Percentiles rank a stretch among this genome's conserved stretches.
Evolutionary conservation across 2,329 filamentous ascomycete genomes (phyloP).

Genomic region (Rasamsonia emersonii): DNA sequence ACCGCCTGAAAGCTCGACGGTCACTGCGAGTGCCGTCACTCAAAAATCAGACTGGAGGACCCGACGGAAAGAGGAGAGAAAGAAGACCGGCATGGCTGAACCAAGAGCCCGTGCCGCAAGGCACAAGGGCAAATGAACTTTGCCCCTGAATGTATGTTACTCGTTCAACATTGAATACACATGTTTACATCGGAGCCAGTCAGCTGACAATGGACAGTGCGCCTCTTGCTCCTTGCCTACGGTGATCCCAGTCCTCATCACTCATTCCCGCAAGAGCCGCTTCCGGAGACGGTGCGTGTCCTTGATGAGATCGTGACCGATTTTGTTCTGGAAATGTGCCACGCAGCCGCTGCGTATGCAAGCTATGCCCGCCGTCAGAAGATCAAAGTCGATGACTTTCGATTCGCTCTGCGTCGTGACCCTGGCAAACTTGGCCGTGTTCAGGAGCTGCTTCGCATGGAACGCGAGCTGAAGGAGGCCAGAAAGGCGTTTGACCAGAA

Average conservation of each 20-base stretch:
- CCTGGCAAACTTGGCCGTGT: constrained; percentile 80
- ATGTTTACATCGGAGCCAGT: constrained; percentile 1
- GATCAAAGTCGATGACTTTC: constrained; percentile 97
- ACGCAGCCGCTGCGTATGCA: constrained; percentile 77
- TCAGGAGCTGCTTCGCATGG: constrained; percentile 80
- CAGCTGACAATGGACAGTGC: constrained; percentile 19
- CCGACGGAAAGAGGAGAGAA: constrained; percentile 7
- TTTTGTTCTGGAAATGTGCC: constrained; percentile 89
- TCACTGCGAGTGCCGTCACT: too few species aligned
- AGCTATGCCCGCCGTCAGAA: constrained; percentile 85
- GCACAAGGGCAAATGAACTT: constrained; percentile 80
- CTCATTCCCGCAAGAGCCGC: constrained; percentile 67
- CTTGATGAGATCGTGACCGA: constrained; percentile 95
- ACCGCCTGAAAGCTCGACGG: not conserved
- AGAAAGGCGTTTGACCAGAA: constrained; percentile 51
- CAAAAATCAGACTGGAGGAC: constrained; percentile 2
- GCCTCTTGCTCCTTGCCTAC: constrained; percentile 36
- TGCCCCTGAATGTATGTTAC: constrained; percentile 57
- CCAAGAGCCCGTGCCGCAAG: constrained; percentile 68
- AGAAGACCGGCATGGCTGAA: constrained; percentile 50
- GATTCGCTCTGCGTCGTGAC: constrained; percentile 83
- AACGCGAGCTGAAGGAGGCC: constrained; percentile 74
- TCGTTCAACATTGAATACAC: too few species aligned
- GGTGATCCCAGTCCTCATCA: constrained; percentile 35
- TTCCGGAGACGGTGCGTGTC: constrained; percentile 74